Base-by-base conservation (phyloP, 176 grass and related monocot genomes). In the Oryza brachyantha region DNA sequence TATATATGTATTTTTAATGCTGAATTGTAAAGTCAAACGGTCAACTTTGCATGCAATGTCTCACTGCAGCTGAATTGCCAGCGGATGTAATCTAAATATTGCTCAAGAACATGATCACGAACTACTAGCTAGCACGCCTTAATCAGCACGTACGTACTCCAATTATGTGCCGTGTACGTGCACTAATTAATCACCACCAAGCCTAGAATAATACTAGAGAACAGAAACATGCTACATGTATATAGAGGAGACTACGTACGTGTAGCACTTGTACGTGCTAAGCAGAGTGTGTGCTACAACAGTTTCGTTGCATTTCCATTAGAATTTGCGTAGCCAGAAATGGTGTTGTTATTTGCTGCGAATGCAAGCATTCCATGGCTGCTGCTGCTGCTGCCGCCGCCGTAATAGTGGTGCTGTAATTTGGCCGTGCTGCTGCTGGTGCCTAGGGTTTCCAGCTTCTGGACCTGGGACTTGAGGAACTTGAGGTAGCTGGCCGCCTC, bases 381-480 rank as follows among this genome's bases (percentile, higher is more conserved):
- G 50, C 19, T 48, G 29, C 13, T 63, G 41, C 27, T 29, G 38
- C 9, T 59, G 63, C 13, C 37, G 46, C 28, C 45, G 35, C 35
- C 29, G 72, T 54, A 75, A 66, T 40, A 43, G 0, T 45, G 76
- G 34, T 46, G 73, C 16, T 68, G 79, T 43, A 82, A 71, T 59
- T 59, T 73, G 79, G 29, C 22, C 55, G 67, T 45, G 67, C 8
- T 2, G 67, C 0, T 61, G 29, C 0, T 32, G 10, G 19, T 77
- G 45, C 78, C 93, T 88, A 97, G 65, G 90, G 82, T 87, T 97
- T 97, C 88, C 86, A 97, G 84, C 61, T 73, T 76, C 24, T 82
- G 91, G n/a, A 97, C 83, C 90, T 97, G 93, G 3, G 93, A 90
- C 80, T 90, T 97, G 84, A 97, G 93, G 84, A 93, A 97, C 83